Conservation (phyloP, 2,329 filamentous ascomycete genomes). For the Lachnellula occidentalis region DNA sequence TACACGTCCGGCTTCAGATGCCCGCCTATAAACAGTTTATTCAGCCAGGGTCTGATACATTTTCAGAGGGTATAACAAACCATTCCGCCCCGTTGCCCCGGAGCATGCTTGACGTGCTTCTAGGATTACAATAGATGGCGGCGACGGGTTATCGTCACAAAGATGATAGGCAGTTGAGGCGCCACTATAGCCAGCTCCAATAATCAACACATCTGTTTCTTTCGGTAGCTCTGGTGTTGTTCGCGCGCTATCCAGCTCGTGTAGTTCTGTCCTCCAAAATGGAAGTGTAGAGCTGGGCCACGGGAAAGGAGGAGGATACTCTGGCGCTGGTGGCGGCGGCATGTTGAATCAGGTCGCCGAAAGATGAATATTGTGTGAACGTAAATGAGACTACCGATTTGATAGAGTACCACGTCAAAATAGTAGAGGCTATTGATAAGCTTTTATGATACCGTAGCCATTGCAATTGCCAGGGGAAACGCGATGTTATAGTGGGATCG, state of each 20-base stretch:
- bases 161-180: conserved; percentile 22
- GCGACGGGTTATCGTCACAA: conserved; percentile 22
- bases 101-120: conserved; percentile 38
- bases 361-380: too few relatives aligned
- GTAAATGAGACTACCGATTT: too few relatives aligned
- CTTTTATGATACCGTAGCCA: too few relatives aligned
- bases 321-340: not conserved
- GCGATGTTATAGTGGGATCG: too few relatives aligned
- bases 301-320: not conserved
- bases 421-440: too few relatives aligned
- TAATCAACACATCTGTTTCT: conserved; percentile 23
- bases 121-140: conserved; percentile 32
- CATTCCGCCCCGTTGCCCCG: conserved; percentile 41
- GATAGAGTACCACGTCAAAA: too few relatives aligned
- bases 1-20: conserved; percentile 40
- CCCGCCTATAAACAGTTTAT: conserved; percentile 30
- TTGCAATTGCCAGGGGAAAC: too few relatives aligned
- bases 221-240: conserved; percentile 14
- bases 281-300: not conserved
- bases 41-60: not conserved
- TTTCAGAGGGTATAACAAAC: conserved; percentile 26
- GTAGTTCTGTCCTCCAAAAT: conserved; percentile 16
- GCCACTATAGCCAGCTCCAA: conserved; percentile 18
- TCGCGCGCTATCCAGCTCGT: conserved; percentile 15
- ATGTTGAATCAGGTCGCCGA: too few relatives aligned